Conservation (phyloP, 768 basidiomycete species). For the Rubroboletus satanas region DNA sequence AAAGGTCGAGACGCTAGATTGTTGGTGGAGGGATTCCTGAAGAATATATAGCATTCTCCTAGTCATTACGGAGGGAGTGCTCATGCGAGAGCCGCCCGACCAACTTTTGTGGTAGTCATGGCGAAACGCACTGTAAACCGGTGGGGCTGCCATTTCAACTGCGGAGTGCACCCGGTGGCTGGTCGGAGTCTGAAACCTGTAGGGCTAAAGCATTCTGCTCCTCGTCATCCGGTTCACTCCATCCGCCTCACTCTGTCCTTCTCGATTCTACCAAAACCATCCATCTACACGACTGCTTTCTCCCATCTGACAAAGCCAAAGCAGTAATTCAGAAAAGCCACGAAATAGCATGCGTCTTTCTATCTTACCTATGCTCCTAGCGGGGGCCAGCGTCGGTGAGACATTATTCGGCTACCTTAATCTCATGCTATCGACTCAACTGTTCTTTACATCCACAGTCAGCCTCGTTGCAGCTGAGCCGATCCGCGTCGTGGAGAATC, state of each 20-base stretch:
- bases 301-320: background rate
- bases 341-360: slow-evolving; percentile 35
- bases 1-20: background rate
- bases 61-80: background rate
- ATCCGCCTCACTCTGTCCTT: background rate
- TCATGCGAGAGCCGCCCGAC: background rate
- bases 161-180: slow-evolving; percentile 1
- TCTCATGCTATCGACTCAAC: background rate
- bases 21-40: background rate
- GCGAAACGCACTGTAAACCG: background rate
- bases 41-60: background rate
- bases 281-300: background rate
- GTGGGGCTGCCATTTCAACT: background rate
- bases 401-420: background rate
- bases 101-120: background rate
- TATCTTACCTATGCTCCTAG: slow-evolving; percentile 35
- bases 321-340: background rate
- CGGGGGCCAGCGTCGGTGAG: slow-evolving; percentile 35
- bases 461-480: slow-evolving; percentile 47
- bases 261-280: background rate
- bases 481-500: slow-evolving; percentile 41
- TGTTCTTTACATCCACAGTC: slow-evolving; percentile 12
- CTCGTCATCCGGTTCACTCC: background rate
- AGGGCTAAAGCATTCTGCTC: slow-evolving; percentile 1
- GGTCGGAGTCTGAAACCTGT: slow-evolving; percentile 24